These are phyloP conservation scores for Moesziomyces parantarcticus DNA, from an alignment of 1,284 basidiomycete genomes.

Conservation along the genomic window DNA sequence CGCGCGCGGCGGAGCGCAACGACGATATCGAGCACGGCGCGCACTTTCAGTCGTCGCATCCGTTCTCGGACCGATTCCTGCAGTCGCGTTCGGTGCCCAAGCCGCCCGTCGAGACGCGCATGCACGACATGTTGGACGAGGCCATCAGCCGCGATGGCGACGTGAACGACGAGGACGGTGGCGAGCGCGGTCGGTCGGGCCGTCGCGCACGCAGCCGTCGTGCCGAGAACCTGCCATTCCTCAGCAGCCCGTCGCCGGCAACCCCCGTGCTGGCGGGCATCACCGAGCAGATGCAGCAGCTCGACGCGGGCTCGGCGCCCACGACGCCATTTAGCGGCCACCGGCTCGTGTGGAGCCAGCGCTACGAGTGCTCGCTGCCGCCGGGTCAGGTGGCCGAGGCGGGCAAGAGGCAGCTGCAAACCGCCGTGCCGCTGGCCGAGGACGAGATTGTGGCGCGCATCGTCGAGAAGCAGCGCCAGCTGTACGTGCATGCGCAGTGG, in stretches of 20 bases:
- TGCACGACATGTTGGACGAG: slow-evolving; percentile 44
- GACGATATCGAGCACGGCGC: neutral
- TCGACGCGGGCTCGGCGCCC: slow-evolving; percentile 14
- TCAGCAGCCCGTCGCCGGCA: slow-evolving; percentile 41
- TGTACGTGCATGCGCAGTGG: slow-evolving; percentile 44
- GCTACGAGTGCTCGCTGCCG: slow-evolving; percentile 32
- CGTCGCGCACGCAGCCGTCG: slow-evolving; percentile 47
- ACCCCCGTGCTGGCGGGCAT: slow-evolving; percentile 14
- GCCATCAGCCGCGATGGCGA: slow-evolving; percentile 26
- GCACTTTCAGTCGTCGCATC: slow-evolving; percentile 23
- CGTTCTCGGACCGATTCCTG: slow-evolving; percentile 42
- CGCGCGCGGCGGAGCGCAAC: slow-evolving; percentile 11
- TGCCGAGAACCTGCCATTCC: slow-evolving; percentile 49
- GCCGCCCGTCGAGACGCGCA: slow-evolving; percentile 24
- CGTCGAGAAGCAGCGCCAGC: slow-evolving; percentile 42
- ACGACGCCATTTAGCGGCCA: slow-evolving; percentile 37
- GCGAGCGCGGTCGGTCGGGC: slow-evolving; percentile 26
- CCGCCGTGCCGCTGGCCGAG: slow-evolving; percentile 15
- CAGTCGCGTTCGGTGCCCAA: slow-evolving; percentile 26
- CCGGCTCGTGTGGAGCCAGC: slow-evolving; percentile 40
- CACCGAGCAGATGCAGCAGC: neutral
- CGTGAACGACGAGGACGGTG: slow-evolving; percentile 34
- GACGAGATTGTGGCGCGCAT: slow-evolving; percentile 31
- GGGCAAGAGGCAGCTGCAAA: slow-evolving; percentile 41
- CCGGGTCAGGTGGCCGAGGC: slow-evolving; percentile 16